These are phyloP conservation scores for Clausena lansium DNA, from an alignment of 345 rosid genomes.

Conservation along the genomic window DNA sequence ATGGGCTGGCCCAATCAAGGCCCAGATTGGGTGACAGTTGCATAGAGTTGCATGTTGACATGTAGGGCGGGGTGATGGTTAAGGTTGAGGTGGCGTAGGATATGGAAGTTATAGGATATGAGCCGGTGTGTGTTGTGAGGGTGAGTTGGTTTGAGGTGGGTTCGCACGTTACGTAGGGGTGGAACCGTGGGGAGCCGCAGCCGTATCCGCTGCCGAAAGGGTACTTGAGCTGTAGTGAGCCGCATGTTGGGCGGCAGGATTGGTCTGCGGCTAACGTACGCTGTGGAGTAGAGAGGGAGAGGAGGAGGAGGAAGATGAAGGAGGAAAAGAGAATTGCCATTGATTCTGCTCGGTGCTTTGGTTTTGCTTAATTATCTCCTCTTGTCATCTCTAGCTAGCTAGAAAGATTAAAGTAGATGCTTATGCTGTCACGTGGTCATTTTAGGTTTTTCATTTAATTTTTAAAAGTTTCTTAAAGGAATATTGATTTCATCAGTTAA, in stretches of 20 bases:
- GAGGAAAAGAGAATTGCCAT: neutral
- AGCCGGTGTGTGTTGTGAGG: slow-evolving; percentile 48
- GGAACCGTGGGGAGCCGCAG: slow-evolving; percentile 48
- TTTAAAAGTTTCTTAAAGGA: no score
- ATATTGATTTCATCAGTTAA: no score
- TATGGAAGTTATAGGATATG: slow-evolving; percentile 44
- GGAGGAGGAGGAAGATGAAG: slow-evolving; percentile 10
- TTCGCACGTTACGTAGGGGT: slow-evolving; percentile 38
- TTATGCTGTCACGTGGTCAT: neutral
- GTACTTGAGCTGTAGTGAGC: slow-evolving; percentile 43
- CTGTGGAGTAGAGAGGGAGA: neutral
- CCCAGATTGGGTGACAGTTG: slow-evolving; percentile 38
- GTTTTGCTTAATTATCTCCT: no score
- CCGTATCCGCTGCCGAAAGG: slow-evolving; percentile 50
- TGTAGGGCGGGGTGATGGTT: slow-evolving; percentile 32
- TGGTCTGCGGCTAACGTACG: slow-evolving; percentile 2
- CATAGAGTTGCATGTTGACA: slow-evolving; percentile 56
- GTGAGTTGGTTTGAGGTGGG: slow-evolving; percentile 24
- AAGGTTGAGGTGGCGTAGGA: slow-evolving; percentile 39
- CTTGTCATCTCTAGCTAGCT: neutral
- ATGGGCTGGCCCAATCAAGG: slow-evolving; percentile 53
- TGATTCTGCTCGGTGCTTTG: neutral
- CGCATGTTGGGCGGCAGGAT: slow-evolving; percentile 36
- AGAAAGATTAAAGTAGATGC: neutral
- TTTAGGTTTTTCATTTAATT: no score